phyloP scores from a whole-genome alignment of 768 basidiomycete genomes.

The Obba rivulosa region DNA sequence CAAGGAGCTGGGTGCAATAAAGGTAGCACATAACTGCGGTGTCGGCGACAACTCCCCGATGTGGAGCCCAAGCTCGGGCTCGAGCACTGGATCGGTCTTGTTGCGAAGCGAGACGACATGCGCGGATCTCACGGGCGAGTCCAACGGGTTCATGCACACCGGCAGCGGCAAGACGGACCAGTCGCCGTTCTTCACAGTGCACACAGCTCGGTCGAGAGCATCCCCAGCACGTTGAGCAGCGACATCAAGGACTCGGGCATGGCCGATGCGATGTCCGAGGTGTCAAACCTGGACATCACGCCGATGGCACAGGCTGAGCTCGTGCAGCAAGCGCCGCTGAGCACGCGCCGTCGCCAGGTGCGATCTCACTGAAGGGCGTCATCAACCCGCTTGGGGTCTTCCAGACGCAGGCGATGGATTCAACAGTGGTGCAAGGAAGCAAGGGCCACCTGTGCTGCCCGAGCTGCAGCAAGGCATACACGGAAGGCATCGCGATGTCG shows the following conservation, averaged over 20 bases:
- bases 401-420: conserved; percentile 28
- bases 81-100: conserved; percentile 16
- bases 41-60: conserved; percentile 28
- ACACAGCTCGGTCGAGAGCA: conserved; percentile 21
- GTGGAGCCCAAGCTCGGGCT: conserved; percentile 18
- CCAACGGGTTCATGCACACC: conserved; percentile 11
- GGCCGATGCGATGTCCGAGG: conserved; percentile 15
- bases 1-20: conserved; percentile 41
- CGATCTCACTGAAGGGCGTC: conserved; percentile 49
- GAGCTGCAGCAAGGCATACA: conserved; percentile 48
- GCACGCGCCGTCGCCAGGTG: conserved; percentile 33
- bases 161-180: not conserved
- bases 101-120: conserved; percentile 12
- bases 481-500: conserved; percentile 36
- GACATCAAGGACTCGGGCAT: conserved; percentile 18
- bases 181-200: conserved; percentile 21
- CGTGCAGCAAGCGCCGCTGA: conserved; percentile 8
- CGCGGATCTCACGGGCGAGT: conserved; percentile 9
- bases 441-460: conserved; percentile 42
- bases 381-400: conserved; percentile 20
- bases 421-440: conserved; percentile 36
- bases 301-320: conserved; percentile 2
- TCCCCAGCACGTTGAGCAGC: conserved; percentile 12
- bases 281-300: conserved; percentile 13
- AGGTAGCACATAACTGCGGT: conserved; percentile 33